Conservation (phyloP, 2,329 filamentous ascomycete species). For the Tolypocladium amazonense region DNA sequence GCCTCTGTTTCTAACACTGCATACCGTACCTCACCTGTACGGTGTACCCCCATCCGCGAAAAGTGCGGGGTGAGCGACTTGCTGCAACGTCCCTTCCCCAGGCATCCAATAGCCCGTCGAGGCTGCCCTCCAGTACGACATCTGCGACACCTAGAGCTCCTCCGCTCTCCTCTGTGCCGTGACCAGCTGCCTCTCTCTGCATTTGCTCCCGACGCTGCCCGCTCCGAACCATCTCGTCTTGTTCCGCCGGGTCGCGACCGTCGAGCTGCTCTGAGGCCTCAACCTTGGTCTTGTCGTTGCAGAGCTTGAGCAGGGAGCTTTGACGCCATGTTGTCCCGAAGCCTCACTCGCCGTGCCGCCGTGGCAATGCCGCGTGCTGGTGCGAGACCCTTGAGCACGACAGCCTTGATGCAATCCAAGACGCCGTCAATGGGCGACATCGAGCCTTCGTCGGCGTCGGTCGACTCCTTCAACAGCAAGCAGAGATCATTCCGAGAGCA, state of each 20-base stretch:
- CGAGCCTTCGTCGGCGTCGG: slow-evolving; percentile 50
- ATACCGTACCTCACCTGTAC: neutral
- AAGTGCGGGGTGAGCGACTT: slow-evolving; percentile 13
- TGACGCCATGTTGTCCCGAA: slow-evolving; percentile 36
- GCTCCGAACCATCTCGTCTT: neutral
- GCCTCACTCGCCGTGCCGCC: slow-evolving; percentile 35
- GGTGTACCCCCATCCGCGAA: neutral
- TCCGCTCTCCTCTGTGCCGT: neutral
- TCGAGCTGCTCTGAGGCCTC: neutral
- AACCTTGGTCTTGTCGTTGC: neutral
- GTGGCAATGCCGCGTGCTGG: slow-evolving; percentile 33
- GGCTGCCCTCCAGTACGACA: slow-evolving; percentile 17
- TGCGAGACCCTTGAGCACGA: slow-evolving; percentile 48
- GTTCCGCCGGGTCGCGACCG: neutral
- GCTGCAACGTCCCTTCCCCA: slow-evolving; percentile 7
- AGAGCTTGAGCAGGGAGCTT: neutral
- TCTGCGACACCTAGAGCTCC: slow-evolving; percentile 1
- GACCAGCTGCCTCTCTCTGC: neutral
- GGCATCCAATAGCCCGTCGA: slow-evolving; percentile 17
- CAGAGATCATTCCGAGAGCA: slow-evolving; percentile 82
- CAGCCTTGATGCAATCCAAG: slow-evolving; percentile 30
- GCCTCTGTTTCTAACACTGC: neutral
- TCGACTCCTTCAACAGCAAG: slow-evolving; percentile 67
- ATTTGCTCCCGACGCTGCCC: neutral
- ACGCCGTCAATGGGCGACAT: slow-evolving; percentile 82